Evolutionary conservation across 1,284 basidiomycete genomes (phyloP), one percentile per base, ranked within the genome.

Genomic region (Albatrellus sp.): DNA sequence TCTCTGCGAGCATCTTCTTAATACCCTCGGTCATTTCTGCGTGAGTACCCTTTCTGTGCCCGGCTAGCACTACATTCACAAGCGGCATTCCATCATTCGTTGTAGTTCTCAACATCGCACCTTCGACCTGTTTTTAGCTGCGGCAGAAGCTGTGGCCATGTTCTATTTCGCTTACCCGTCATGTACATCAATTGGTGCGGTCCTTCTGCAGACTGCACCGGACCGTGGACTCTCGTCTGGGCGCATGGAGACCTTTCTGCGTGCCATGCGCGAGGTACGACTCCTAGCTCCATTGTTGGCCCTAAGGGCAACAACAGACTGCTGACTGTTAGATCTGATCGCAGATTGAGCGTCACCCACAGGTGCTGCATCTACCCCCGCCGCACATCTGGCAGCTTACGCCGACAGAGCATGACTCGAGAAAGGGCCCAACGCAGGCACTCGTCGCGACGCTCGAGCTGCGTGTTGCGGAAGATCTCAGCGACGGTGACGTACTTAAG

Each of bases 341-440:
- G 24, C 24, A 87, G 81, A 72, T 90, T 50, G 85, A 89, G 56
- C 69, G 78, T 2, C 85, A 91, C 51, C 82, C 83, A 0, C 73
- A 80, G 49, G 81, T 92, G 16, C 56, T 83, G 0, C 82, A 87
- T 53, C 70, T 90, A 8, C 82, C 84, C 1, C 75, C 82, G 9
- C 87, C 86, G 1, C 86, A 90, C 53, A 76, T 91, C 43, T 92
- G 89, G 89, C 87, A 90, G 55, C 71, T 90, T 37, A 74, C 77
- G 13, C 81, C 82, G 38, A 55, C 55, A 48, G 55, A 52, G 48
- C 51, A 47, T 53, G 56, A 47, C 52, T 50, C 48, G 50, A 24
- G 24, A 7, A 54, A 49, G 47, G 48, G 49, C 55, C 46, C 49
- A 51, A 37, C 47, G 7, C 24, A 24, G 24, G 12, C 67, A 33